Conservation (phyloP, 2,329 filamentous ascomycete genomes). For the Cephalotrichum gorgonifer region DNA sequence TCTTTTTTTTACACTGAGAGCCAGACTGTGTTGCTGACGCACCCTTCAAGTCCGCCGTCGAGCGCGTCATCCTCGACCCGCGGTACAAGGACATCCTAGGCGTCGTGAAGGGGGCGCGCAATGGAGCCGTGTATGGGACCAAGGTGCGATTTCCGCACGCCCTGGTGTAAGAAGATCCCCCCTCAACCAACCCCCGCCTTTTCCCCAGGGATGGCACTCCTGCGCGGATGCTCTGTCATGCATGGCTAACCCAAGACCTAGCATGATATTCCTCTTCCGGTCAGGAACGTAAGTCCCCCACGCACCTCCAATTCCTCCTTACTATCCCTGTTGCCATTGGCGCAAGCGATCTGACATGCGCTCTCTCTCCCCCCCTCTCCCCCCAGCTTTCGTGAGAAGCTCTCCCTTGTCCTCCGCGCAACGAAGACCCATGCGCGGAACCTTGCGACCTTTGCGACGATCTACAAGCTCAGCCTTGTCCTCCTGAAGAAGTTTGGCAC, state of each 20-base stretch:
- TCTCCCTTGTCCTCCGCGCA: conserved; percentile 67
- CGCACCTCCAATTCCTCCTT: neutral
- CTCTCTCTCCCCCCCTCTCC: too few relatives aligned
- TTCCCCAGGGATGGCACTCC: neutral
- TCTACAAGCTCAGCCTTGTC: conserved; percentile 81
- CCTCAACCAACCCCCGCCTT: neutral
- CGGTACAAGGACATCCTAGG: conserved; percentile 76
- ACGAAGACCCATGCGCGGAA: conserved; percentile 87
- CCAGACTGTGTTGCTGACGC: too few relatives aligned
- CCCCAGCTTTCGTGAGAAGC: conserved; percentile 60
- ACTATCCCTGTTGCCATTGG: neutral
- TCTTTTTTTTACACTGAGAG: too few relatives aligned
- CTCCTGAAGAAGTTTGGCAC: conserved; percentile 54
- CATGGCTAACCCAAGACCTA: conserved; percentile 20
- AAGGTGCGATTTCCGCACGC: conserved; percentile 99
- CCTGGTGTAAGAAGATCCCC: conserved; percentile 49
- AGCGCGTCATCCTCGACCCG: conserved; percentile 71
- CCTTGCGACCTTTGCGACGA: conserved; percentile 78
- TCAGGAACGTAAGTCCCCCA: conserved; percentile 68
- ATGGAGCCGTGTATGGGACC: conserved; percentile 91
- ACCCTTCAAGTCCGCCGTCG: conserved; percentile 47
- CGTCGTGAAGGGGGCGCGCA: conserved; percentile 85
- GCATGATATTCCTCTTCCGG: conserved; percentile 95
- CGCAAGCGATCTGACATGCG: neutral
- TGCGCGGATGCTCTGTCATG: neutral